Base-by-base conservation (phyloP, 495 filamentous ascomycete species). In the Beverwykella pulmonaria region DNA sequence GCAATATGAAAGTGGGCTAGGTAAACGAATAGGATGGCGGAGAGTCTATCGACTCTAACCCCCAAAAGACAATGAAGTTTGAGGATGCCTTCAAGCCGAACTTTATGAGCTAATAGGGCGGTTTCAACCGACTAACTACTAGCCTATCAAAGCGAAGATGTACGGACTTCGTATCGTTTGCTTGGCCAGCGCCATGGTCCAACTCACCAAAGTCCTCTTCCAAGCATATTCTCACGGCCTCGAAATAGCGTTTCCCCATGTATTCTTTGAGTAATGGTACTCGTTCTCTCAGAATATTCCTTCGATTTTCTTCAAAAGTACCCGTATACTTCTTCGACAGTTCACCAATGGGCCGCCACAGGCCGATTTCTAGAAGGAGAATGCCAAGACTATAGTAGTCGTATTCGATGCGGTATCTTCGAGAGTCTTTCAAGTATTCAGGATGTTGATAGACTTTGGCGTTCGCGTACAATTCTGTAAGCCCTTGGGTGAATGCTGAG, bases 301-400 rank as follows among this genome's bases (percentile, higher is more conserved):
- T 6, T 14, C 26, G 52, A 26, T 8, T 54, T 14, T 54, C 20
- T 20, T 30, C 26, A 25, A 26, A 20, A 54, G 52, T 10, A 14
- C 52, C 52, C 12, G 17, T 27, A 26, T 30, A 54, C 22, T 30
- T 30, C 20, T 30, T 7, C 6, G 52, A 26, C 10, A 59, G 14
- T 9, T 59, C 20, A 47, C 27, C 25, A 2, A 47, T 14, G 15
- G 76, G 76, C 65, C 78, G 61, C 82, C 82, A 83, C 55, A 78
- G 68, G 19, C 79, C 81, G 65, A 83, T 76, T 63, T 84, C 80
- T 26, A 83, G 53, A 52, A 83, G 61, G 3, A 84, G 48, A 27
- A 83, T 60, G 0, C 81, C 82, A 0, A 84, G 67, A 39, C 77
- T 79, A 59, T 84, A 84, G 49, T 83, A 70, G 59, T 84, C 81